Evolutionary conservation across 306 rosid species (phyloP).

Genomic region (Medicago ruthenica): DNA sequence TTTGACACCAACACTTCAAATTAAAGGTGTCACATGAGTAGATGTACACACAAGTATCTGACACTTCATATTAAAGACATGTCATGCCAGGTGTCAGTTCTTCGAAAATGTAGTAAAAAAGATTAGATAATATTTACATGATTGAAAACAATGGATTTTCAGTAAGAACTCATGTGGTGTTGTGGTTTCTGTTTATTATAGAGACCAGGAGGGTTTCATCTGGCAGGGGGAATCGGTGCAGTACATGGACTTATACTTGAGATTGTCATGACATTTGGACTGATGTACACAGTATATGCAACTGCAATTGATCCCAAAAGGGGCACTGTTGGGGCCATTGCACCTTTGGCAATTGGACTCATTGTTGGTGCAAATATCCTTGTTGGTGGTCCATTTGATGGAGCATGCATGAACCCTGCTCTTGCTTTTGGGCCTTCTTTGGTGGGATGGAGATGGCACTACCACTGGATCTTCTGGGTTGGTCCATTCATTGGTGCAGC

Average conservation of each 20-base stretch:
- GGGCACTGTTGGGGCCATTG: conserved; percentile 65
- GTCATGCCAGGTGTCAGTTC: not conserved
- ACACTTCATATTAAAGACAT: not conserved
- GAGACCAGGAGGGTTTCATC: conserved; percentile 77
- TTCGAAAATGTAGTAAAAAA: not conserved
- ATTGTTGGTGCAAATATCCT: conserved; percentile 85
- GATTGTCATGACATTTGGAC: conserved; percentile 77
- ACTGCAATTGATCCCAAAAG: conserved; percentile 95
- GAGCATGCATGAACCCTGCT: conserved; percentile 97
- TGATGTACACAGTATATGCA: conserved; percentile 80
- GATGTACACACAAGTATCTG: no score
- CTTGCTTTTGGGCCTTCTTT: conserved; percentile 92
- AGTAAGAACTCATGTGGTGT: conserved; percentile 13
- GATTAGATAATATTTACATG: not conserved
- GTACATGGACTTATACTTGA: conserved; percentile 69
- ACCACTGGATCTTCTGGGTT: conserved; percentile 95
- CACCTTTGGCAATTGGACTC: conserved; percentile 85
- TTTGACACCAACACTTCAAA: not conserved
- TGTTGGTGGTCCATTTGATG: conserved; percentile 91
- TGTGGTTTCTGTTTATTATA: conserved; percentile 28
- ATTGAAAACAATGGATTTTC: not conserved
- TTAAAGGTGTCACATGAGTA: not conserved
- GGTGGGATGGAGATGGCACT: conserved; percentile 89
- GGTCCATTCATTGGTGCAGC: conserved; percentile 93
- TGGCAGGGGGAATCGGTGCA: conserved; percentile 60